Evolutionary conservation across 2,329 filamentous ascomycete genomes (phyloP), one percentile per base, ranked within the genome.

Genomic region (Aureobasidium sp.): DNA sequence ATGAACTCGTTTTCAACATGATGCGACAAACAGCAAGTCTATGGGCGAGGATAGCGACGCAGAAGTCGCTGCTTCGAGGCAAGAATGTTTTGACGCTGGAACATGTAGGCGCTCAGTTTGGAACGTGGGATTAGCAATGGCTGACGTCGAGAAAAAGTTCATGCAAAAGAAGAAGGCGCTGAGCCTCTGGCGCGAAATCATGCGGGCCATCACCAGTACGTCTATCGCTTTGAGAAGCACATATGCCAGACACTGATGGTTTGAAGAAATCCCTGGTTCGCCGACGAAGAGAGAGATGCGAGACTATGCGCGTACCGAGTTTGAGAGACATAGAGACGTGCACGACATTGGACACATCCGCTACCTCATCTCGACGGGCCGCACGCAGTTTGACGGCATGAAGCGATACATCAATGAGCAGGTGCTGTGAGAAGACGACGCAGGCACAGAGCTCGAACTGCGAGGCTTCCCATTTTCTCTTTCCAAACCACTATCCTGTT

Each of bases 371-470:
- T 79, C 77, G 8, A 76, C 72, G 21, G 79, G 79, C 14, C 80
- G 79, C 69, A 80, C 78, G 11, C 76, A 81, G 64, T 77, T 80
- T 37, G 78, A 81, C 64, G 72, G 73, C 14, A 79, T 81, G 77
- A 76, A 74, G 54, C 66, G 74, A 63, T 74, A 76, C 63, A 67
- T 77, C 21, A 72, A 74, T 53, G 73, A 73, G 63, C 68, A 70
- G 59, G 66, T 65, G 29, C 64, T 63, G 16, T 66, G 61, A 65
- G 29, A 9, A 25, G 14, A n/a, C 6, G 11, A 5, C 42, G 36
- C 41, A 11, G 41, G 32, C 25, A 44, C 41, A 27, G 30, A 36
- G n/a, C 30, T 50, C 32, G 9, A 21, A 21, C 25, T 27, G 41
- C 30, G 10, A 57, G 21, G 25, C 27, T 5, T 45, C 30, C 0